phyloP scores from a whole-genome alignment of 768 basidiomycete species.

The Suillus variegatus region DNA sequence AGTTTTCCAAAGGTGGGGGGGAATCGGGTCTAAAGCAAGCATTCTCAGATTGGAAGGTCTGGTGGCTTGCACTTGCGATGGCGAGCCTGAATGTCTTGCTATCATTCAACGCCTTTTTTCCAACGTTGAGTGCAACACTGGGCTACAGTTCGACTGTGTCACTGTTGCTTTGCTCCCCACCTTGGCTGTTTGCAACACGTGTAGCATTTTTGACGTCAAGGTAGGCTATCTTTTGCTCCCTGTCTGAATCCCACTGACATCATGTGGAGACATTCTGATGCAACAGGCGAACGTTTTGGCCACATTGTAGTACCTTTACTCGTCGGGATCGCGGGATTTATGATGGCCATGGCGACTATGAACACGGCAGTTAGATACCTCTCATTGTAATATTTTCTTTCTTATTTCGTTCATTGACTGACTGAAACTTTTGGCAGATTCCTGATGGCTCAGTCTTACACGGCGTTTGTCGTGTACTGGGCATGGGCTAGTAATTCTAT shows the following conservation, averaged over 20 bases:
- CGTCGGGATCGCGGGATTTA: constrained; percentile 68
- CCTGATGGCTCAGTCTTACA: constrained; percentile 73
- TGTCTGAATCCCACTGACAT: background rate
- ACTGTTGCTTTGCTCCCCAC: constrained; percentile 69
- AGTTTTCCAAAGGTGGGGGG: constrained; percentile 29
- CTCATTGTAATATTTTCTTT: constrained; percentile 48
- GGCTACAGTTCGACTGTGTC: constrained; percentile 66
- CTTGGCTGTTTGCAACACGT: constrained; percentile 65
- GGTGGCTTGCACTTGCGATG: constrained; percentile 72
- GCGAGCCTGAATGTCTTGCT: constrained; percentile 58
- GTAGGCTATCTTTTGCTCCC: constrained; percentile 30
- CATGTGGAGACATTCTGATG: constrained; percentile 64
- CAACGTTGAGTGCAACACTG: constrained; percentile 72
- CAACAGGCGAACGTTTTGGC: constrained; percentile 65
- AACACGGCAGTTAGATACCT: constrained; percentile 63
- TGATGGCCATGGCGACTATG: constrained; percentile 65
- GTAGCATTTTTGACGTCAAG: constrained; percentile 54
- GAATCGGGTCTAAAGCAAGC: constrained; percentile 57
- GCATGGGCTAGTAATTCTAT: constrained; percentile 59
- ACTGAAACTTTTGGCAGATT: constrained; percentile 46
- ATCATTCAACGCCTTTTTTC: constrained; percentile 82
- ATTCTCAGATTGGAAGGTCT: constrained; percentile 79
- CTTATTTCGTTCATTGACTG: background rate
- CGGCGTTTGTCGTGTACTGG: constrained; percentile 67
- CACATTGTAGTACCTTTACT: constrained; percentile 57